Conservation (phyloP, 2,329 filamentous ascomycete species). For the Neonectria faginata region DNA sequence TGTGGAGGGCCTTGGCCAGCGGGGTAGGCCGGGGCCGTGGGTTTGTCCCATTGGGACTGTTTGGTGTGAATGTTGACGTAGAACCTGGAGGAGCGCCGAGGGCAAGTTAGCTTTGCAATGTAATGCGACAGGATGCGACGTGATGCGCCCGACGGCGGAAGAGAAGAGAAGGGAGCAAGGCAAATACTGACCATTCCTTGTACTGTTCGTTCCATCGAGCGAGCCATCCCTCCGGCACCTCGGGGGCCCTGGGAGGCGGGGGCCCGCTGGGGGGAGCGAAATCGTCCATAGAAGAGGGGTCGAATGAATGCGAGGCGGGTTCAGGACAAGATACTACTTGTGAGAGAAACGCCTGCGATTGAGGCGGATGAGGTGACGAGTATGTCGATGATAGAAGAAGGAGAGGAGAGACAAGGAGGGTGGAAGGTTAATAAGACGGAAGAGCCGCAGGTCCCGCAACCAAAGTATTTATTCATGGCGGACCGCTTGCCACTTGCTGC, state of each 20-base stretch:
- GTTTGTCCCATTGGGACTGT: slow-evolving; percentile 90
- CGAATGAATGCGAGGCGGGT: not conserved
- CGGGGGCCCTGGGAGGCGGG: slow-evolving; percentile 72
- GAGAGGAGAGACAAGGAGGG: not conserved
- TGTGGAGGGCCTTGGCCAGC: slow-evolving; percentile 57
- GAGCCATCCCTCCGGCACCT: slow-evolving; percentile 77
- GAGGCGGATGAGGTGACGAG: not conserved
- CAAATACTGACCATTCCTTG: slow-evolving; percentile 75
- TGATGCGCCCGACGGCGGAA: not conserved
- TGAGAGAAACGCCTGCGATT: not conserved
- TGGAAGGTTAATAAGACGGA: not conserved
- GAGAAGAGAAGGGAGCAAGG: not conserved
- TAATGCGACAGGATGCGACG: slow-evolving; percentile 1
- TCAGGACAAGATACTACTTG: not conserved
- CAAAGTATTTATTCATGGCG: not conserved
- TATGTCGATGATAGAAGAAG: not conserved
- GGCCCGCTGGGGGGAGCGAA: slow-evolving; percentile 66
- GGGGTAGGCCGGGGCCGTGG: slow-evolving; percentile 74
- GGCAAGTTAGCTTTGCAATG: slow-evolving; percentile 28
- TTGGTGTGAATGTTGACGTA: slow-evolving; percentile 92
- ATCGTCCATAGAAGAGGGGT: slow-evolving; percentile 59
- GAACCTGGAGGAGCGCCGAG: slow-evolving; percentile 68
- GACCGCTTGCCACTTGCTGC: slow-evolving; percentile 3
- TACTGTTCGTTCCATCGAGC: slow-evolving; percentile 89
- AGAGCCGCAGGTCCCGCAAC: slow-evolving; percentile 4